A percentile compares a stretch with the other conserved stretches of the same genome.
Conservation (phyloP, 1,284 basidiomycete genomes). For the Rhodotorula sp. region DNA sequence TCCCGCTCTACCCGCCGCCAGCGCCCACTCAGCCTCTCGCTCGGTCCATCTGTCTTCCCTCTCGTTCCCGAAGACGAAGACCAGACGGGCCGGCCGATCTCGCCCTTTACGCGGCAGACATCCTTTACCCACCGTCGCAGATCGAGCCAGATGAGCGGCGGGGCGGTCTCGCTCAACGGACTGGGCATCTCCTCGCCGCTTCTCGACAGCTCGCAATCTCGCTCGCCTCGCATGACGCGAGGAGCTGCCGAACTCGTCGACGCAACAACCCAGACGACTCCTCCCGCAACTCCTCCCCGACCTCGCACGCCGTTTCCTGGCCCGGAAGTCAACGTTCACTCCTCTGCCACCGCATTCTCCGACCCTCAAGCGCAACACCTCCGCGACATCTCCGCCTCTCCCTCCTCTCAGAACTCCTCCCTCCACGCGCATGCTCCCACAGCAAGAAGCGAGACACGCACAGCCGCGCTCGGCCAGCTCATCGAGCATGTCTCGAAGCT, state of each 20-base stretch:
- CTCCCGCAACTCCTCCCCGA: conserved; percentile 6
- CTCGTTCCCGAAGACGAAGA: conserved; percentile 23
- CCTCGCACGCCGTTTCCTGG: not conserved
- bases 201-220: not conserved
- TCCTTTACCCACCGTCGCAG: conserved; percentile 12
- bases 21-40: conserved; percentile 35
- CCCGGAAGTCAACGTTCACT: too few species aligned
- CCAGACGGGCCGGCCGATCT: not conserved
- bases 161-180: not conserved
- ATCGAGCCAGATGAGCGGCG: conserved; percentile 10
- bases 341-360: not conserved
- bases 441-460: conserved; percentile 22
- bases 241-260: conserved; percentile 4
- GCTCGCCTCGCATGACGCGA: not conserved
- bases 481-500: conserved; percentile 39
- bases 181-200: conserved; percentile 1
- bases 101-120: conserved; percentile 17
- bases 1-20: conserved; percentile 25
- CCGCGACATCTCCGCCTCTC: conserved; percentile 7
- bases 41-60: conserved; percentile 36
- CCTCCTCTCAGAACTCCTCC: not conserved
- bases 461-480: conserved; percentile 35
- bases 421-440: not conserved
- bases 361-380: not conserved
- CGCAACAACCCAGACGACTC: conserved; percentile 25